phyloP scores from a whole-genome alignment of 352 stramenopile genomes.

The Phytophthora syringae region DNA sequence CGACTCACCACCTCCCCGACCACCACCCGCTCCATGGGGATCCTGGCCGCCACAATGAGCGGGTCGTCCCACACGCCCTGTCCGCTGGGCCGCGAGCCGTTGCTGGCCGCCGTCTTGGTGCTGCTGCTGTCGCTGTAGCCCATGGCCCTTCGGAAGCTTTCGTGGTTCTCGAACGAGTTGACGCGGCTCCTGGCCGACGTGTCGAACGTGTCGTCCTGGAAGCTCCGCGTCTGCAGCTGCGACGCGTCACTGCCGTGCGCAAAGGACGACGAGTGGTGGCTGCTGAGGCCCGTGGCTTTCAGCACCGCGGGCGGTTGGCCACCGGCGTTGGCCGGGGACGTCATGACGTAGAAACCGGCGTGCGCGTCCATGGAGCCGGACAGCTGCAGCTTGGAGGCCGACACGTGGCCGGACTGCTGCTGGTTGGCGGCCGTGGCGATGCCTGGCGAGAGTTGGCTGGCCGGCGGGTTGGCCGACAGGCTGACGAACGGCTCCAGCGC shows the following conservation, averaged over 20 bases:
- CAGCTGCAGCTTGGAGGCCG: constrained; percentile 8
- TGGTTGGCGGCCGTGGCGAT: constrained; percentile 31
- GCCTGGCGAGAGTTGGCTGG: constrained; percentile 31
- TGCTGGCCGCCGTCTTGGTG: constrained; percentile 20
- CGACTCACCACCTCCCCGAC: constrained; percentile 45
- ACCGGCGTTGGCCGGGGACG: constrained; percentile 27
- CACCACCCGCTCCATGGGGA: constrained; percentile 54
- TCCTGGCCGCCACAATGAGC: constrained; percentile 47
- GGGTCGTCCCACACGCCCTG: constrained; percentile 55
- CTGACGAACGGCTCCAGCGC: constrained; percentile 43
- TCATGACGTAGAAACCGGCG: constrained; percentile 40
- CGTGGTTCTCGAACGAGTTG: constrained; percentile 33
- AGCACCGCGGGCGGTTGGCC: constrained; percentile 14
- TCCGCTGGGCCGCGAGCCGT: constrained; percentile 32
- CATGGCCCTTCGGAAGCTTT: constrained; percentile 36
- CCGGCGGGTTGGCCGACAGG: constrained; percentile 29
- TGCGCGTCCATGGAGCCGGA: constrained; percentile 25
- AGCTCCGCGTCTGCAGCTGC: constrained; percentile 13
- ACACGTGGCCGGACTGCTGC: not conserved
- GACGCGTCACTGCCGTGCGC: constrained; percentile 8
- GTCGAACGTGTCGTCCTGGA: constrained; percentile 28
- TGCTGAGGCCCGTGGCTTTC: constrained; percentile 21
- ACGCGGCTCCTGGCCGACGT: constrained; percentile 32
- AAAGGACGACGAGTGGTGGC: constrained; percentile 14
- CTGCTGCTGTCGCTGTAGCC: constrained; percentile 31